Base-by-base conservation (phyloP, 2,329 filamentous ascomycete genomes). In the Alternaria panax region DNA sequence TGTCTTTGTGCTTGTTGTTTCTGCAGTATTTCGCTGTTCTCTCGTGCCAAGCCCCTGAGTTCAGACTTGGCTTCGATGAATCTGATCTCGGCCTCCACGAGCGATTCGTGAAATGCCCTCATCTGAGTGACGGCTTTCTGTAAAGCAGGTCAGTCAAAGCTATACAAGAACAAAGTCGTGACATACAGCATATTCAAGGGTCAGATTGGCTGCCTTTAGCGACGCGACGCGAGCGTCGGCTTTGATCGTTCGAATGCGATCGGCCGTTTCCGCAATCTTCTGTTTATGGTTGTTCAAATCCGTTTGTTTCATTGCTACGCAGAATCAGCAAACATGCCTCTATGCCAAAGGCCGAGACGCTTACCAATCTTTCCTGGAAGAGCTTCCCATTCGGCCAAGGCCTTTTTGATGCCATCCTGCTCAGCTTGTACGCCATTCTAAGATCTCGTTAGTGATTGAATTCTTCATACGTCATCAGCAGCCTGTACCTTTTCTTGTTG, bases 1-100 rank as follows among this genome's bases (percentile, higher is more conserved):
- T 41, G 22, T 51, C 67, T 43, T 59, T 72, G 65, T 36, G 40
- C 69, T 68, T 61, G 79, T 70, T 55, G 78, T 75, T 27, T 82
- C 75, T 66, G 41, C 1, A 69, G 25, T 12, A 77, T 69, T 1
- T 66, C 36, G 51, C 61, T 28, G 53, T 92, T 92, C 58, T 88
- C 88, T 16, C 81, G 80, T 68, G 87, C 86, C n/a, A 97, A 82
- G 6, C 86, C 86, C 43, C 87, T 83, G 3, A 90, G 78, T 70
- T 99, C 95, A 0, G 93, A 97, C n/a, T 83, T 77, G 1, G 92
- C 93, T 80, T 99, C 95, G 28, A 96, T 85, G 0, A 86, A 80
- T 61, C 88, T 84, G 43, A 97, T 83, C 66, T 91, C 86, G 2
- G 86, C 87, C 68, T 93, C 88, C 16, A 93, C 78, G 11, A 92